Evolutionary conservation across 1,284 basidiomycete species (phyloP).

Genomic region (Tylopilus sp.): DNA sequence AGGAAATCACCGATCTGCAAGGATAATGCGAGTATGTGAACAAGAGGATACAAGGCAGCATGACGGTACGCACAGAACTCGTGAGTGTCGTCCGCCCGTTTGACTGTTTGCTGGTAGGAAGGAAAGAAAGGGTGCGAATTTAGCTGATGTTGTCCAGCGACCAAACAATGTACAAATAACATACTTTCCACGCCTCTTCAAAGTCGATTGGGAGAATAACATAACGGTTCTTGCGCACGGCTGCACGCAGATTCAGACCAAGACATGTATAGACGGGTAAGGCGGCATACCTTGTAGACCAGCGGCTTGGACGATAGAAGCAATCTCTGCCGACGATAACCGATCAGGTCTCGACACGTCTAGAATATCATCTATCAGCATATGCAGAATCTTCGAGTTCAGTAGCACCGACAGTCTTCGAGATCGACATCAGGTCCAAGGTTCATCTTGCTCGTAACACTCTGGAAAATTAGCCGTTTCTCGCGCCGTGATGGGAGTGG

Average conservation of each 20-base stretch:
- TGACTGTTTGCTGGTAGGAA: constrained; percentile 78
- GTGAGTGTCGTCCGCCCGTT: constrained; percentile 87
- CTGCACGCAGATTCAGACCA: constrained; percentile 39
- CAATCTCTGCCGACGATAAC: constrained; percentile 92
- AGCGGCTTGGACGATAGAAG: constrained; percentile 94
- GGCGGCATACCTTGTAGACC: constrained; percentile 80
- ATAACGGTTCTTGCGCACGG: constrained; percentile 97
- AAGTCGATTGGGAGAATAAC: constrained; percentile 96
- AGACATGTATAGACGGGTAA: not conserved
- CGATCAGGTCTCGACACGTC: constrained; percentile 96
- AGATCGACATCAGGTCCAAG: constrained; percentile 96
- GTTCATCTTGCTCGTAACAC: constrained; percentile 97
- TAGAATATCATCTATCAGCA: constrained; percentile 33
- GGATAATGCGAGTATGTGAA: not conserved
- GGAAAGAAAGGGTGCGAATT: constrained; percentile 33
- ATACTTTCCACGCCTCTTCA: constrained; percentile 97
- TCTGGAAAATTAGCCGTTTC: constrained; percentile 97
- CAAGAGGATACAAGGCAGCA: not conserved
- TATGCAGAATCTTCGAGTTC: not conserved
- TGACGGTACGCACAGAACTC: constrained; percentile 77
- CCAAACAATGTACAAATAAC: constrained; percentile 50
- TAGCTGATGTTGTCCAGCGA: constrained; percentile 32
- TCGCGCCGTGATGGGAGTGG: constrained; percentile 92
- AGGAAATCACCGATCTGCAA: constrained; percentile 27
- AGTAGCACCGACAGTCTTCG: constrained; percentile 79